Conservation (phyloP, 2,329 filamentous ascomycete species). For the Aschersonia sp. region DNA sequence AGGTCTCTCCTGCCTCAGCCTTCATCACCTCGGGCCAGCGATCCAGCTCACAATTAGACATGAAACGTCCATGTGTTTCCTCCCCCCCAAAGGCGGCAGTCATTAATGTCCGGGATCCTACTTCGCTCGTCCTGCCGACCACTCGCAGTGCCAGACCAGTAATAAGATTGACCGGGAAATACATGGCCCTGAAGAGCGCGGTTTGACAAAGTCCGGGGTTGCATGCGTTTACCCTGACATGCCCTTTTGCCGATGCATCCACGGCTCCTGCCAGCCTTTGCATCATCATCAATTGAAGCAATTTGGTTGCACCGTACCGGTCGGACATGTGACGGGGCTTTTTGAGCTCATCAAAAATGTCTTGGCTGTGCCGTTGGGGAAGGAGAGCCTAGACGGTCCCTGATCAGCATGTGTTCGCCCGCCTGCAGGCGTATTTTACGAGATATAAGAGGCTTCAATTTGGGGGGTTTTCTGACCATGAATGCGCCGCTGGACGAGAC, state of each 20-base stretch:
- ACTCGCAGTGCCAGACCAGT: constrained; percentile 6
- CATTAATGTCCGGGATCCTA: constrained; percentile 24
- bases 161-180: constrained; percentile 13
- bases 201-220: constrained; percentile 27
- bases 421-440: no score
- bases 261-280: constrained; percentile 18
- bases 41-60: constrained; percentile 18
- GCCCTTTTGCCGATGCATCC: constrained; percentile 14
- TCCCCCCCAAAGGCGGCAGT: constrained; percentile 20
- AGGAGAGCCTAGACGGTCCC: neutral
- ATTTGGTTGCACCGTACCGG: constrained; percentile 16
- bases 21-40: constrained; percentile 10
- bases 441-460: no score
- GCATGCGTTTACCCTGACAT: constrained; percentile 22
- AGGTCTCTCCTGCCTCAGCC: constrained; percentile 19
- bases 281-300: constrained; percentile 15
- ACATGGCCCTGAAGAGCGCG: constrained; percentile 19
- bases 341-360: constrained; percentile 19
- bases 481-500: constrained; percentile 21
- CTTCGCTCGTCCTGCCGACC: constrained; percentile 21
- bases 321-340: constrained; percentile 7
- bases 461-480: constrained; percentile 3
- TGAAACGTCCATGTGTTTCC: constrained; percentile 25
- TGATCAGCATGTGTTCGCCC: neutral
- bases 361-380: constrained; percentile 12